Base-by-base conservation (phyloP, 140 eudicot species). In the Ambrosia hybrid region DNA sequence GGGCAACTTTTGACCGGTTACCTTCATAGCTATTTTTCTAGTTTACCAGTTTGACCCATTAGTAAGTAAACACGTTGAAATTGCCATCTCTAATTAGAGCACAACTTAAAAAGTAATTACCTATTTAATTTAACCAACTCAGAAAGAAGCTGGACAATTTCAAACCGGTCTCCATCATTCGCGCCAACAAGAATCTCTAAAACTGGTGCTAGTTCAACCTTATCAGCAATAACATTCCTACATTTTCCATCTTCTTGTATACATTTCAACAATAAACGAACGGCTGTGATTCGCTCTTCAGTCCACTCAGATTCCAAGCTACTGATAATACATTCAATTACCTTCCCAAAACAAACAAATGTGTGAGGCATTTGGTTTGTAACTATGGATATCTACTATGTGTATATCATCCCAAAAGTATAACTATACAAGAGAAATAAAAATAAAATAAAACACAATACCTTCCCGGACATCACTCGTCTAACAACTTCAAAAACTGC, bases 71-170 rank as follows among this genome's bases (percentile, higher is more conserved):
- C 6, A 30, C 36, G 53, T 15, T 0, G 15, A 65, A 41, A 65
- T 64, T 41, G 6, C 14, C 55, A 65, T 3, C 52, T 65, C 37
- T 65, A 10, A 7, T 33, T 6, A 36, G 33, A 37, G 12, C 14
- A 10, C 15, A 49, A 12, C 9, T 59, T 39, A 30, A 11, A 69
- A 53, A 17, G 1, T 48, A 16, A 16, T 5, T 85, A 87, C 96
- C 96, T 87, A 76, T 87, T 85, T 41, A 90, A 61, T 64, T 90
- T 90, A 71, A 87, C 90, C 65, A 90, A 73, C 74, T 90, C 90
- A 0, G 85, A 85, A 51, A 90, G 90, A 75, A 90, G 83, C 15
- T 85, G 95, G 64, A 90, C 73, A 16, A 90, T 90, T 76, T 90
- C 92, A 52, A 85, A 83, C 48, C 84, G 67, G 56, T 90, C 95